phyloP scores from a whole-genome alignment of 768 basidiomycete species.

The Leucosporidium scottii region DNA sequence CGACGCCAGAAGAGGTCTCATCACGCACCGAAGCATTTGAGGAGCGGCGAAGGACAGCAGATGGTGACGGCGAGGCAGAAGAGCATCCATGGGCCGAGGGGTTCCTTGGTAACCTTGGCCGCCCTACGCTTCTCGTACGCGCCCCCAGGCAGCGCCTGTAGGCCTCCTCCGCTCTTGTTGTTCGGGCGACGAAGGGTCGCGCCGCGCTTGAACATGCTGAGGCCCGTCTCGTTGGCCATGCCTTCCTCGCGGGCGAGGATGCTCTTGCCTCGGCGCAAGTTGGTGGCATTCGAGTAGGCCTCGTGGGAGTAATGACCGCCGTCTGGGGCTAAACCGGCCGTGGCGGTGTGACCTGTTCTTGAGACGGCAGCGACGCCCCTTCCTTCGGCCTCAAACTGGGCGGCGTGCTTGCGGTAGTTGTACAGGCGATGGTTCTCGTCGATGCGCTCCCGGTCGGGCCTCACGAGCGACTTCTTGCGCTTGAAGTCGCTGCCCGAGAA shows the following conservation, averaged over 20 bases:
- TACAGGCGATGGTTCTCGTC: constrained; percentile 89
- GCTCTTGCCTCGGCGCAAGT: constrained; percentile 75
- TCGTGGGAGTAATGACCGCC: not conserved
- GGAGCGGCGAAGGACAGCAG: constrained; percentile 69
- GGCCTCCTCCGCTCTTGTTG: constrained; percentile 42
- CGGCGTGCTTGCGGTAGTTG: constrained; percentile 85
- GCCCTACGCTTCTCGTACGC: constrained; percentile 24
- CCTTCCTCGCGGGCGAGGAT: constrained; percentile 86
- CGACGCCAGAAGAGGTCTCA: too few species aligned
- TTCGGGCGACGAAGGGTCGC: constrained; percentile 64
- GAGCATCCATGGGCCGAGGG: constrained; percentile 89
- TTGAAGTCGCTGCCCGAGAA: constrained; percentile 33
- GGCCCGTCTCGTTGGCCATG: constrained; percentile 71
- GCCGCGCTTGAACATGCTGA: constrained; percentile 82
- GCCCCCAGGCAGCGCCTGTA: constrained; percentile 36
- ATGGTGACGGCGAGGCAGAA: constrained; percentile 81
- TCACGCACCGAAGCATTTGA: constrained; percentile 67
- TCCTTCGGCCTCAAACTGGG: constrained; percentile 65
- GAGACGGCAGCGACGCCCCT: constrained; percentile 57
- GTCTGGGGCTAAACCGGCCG: constrained; percentile 35
- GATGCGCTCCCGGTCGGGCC: constrained; percentile 91
- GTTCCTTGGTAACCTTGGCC: constrained; percentile 71
- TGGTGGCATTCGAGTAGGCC: constrained; percentile 17
- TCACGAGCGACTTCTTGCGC: constrained; percentile 85
- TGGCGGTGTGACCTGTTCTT: constrained; percentile 76